phyloP scores from a whole-genome alignment of 345 rosid species.

The Aquilaria yunnanensis region DNA sequence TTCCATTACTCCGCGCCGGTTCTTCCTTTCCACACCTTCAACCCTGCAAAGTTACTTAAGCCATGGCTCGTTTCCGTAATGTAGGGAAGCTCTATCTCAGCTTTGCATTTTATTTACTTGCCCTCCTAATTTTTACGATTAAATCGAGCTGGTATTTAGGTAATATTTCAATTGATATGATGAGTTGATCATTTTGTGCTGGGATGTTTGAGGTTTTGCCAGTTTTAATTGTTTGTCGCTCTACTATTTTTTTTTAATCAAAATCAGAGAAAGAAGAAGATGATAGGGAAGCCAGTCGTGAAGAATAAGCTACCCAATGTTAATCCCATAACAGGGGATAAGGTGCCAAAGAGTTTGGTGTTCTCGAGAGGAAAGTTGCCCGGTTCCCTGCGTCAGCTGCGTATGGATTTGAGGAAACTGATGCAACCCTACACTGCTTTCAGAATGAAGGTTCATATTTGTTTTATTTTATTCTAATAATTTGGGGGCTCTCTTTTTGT shows the following conservation, averaged over 20 bases:
- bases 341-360: conserved; percentile 85
- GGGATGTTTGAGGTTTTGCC: not conserved
- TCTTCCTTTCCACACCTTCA: no score
- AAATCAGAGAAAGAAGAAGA: conserved; percentile 54
- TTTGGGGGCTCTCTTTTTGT: not conserved
- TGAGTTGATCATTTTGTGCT: no score
- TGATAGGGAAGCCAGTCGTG: conserved; percentile 49
- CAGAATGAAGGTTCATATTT: conserved; percentile 52
- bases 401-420: conserved; percentile 82
- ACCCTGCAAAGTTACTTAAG: no score
- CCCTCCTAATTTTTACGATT: not conserved
- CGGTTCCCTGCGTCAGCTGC: conserved; percentile 64
- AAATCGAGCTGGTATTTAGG: no score
- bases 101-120: not conserved
- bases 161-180: no score
- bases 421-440: conserved; percentile 98
- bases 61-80: conserved; percentile 42
- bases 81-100: conserved; percentile 20
- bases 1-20: no score
- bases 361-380: conserved; percentile 90
- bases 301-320: conserved; percentile 44
- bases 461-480: not conserved
- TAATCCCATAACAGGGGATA: conserved; percentile 81
- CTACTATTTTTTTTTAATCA: conserved; percentile 10
- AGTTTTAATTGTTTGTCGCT: not conserved